Evolutionary conservation across 768 basidiomycete genomes (phyloP), one percentile per base, ranked within the genome.

Genomic region (Amanita rimosa): DNA sequence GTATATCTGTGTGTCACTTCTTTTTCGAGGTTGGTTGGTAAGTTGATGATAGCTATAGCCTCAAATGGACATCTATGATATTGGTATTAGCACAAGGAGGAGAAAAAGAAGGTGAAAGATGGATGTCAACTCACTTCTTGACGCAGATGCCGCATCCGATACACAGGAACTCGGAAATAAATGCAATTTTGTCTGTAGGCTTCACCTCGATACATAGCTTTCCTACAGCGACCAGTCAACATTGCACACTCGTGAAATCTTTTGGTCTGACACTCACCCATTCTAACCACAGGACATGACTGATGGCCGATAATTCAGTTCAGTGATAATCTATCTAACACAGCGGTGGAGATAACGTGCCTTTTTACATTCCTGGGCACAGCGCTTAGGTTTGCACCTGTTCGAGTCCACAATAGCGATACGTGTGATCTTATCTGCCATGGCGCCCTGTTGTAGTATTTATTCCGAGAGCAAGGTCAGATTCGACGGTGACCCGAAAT

Each of bases 61-160:
- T 99, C 96, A 61, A 99, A 99, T 22, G 96, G 96, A 62, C 96
- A 99, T 68, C 95, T 98, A 55, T 3, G 35, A 33, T 7, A 34
- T 19, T 29, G 41, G 22, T 24, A 19, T 33, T 2, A 42, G 34
- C 35, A 49, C 19, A 31, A 10, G 40, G 33, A 41, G 47, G 21
- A 26, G 46, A 35, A 22, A 17, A 3, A 24, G 22, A 2, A 24
- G 22, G 3, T 26, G 13, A 17, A 35, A 19, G 16, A 6, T 9
- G 2, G 16, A 21, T 22, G 11, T 37, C 29, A 24, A 0, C 85
- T 63, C 60, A 96, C 95, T 97, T 99, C 71, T 98, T 97, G 29
- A 97, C 94, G 64, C 96, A 99, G 60, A 99, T 98, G 87, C 96
- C 96, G 67, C 96, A 99, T 58, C 96, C 96, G 53, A 99, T 99